A percentile compares a stretch with the other conserved stretches of the same genome.
Evolutionary conservation across 345 rosid genomes (phyloP).

Genomic region (Pistacia atlantica): DNA sequence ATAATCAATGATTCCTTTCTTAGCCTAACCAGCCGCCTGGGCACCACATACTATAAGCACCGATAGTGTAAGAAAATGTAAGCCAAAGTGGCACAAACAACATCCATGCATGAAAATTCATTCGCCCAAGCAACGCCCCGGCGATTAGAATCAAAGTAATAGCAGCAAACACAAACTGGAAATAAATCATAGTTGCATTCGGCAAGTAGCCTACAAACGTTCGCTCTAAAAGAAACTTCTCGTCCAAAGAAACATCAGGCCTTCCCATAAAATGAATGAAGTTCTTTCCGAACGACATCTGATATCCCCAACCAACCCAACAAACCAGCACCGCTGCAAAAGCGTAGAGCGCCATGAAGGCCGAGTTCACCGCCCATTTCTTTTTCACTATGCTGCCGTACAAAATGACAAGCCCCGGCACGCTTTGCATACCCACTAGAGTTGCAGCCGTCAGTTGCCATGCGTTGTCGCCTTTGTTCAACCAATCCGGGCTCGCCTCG

Average conservation of each 20-base stretch:
- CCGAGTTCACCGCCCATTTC: conserved; percentile 80
- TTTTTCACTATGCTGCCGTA: conserved; percentile 73
- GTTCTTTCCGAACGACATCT: conserved; percentile 49
- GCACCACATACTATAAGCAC: conserved; percentile 63
- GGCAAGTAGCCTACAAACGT: conserved; percentile 40
- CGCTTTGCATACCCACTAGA: conserved; percentile 66
- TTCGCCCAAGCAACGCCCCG: conserved; percentile 68
- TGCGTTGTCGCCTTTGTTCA: conserved; percentile 72
- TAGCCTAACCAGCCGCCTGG: conserved; percentile 51
- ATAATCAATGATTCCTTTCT: conserved; percentile 57
- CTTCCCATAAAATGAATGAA: conserved; percentile 42
- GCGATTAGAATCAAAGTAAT: conserved; percentile 59
- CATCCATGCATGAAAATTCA: conserved; percentile 78
- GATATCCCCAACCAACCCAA: conserved; percentile 76
- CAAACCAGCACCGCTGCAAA: conserved; percentile 63
- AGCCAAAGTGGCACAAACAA: conserved; percentile 71
- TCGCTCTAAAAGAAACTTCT: conserved; percentile 30
- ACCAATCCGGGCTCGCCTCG: conserved; percentile 48
- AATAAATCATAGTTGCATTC: conserved; percentile 65
- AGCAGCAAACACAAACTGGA: conserved; percentile 64
- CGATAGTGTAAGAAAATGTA: conserved; percentile 58
- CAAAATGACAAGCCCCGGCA: conserved; percentile 65
- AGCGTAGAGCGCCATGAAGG: conserved; percentile 77
- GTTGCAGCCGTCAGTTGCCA: conserved; percentile 77
- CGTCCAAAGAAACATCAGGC: conserved; percentile 47